These are phyloP conservation scores for Rosa multiflora DNA, from an alignment of 306 rosid genomes.

Conservation along the genomic window DNA sequence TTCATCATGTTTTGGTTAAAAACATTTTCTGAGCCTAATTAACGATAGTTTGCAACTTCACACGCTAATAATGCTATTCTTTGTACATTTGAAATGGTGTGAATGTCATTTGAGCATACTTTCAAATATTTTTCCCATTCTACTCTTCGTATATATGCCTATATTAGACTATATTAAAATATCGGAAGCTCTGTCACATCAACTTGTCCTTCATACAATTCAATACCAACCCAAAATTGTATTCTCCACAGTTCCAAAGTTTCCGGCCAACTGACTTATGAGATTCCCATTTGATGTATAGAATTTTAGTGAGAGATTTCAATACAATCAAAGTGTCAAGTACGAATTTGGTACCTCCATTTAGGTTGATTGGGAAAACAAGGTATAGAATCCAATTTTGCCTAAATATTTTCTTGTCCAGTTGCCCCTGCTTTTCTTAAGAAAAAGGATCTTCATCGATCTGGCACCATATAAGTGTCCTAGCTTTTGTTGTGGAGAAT, in stretches of 20 bases:
- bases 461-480: slow-evolving; percentile 4
- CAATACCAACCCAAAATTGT: not conserved
- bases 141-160: not conserved
- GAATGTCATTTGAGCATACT: not conserved
- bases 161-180: not conserved
- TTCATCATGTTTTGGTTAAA: no score
- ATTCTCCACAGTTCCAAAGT: not conserved
- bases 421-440: not conserved
- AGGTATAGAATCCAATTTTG: not conserved
- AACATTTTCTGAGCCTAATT: no score
- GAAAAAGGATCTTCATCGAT: not conserved
- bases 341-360: not conserved
- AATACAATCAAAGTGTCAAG: not conserved
- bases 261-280: not conserved
- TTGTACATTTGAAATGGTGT: no score
- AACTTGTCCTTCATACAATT: not conserved
- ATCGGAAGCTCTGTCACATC: not conserved
- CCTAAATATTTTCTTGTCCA: not conserved
- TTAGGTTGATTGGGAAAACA: not conserved
- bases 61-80: no score
- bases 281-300: not conserved
- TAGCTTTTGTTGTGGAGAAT: slow-evolving; percentile 8
- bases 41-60: no score
- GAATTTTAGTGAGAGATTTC: not conserved
- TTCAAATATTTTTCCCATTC: no score